Percentiles rank a stretch among this genome's conserved stretches.
These are phyloP conservation scores for Rugonectria rugulosa DNA, from an alignment of 2,329 filamentous ascomycete species.

Conservation along the genomic window DNA sequence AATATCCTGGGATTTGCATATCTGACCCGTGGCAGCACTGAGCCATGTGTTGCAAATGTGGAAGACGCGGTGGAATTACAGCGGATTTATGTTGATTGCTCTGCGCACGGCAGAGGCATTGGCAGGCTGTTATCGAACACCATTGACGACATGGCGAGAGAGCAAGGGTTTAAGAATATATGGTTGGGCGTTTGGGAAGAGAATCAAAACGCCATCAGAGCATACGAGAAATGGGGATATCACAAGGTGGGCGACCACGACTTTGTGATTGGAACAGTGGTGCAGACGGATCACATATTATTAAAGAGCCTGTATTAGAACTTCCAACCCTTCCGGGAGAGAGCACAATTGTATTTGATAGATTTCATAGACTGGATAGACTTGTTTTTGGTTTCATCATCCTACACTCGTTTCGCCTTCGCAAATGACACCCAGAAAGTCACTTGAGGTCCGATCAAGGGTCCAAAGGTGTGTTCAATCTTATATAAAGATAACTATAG, in stretches of 20 bases:
- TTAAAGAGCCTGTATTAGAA: conserved; percentile 35
- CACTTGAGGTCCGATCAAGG: too few relatives aligned
- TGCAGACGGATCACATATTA: conserved; percentile 54
- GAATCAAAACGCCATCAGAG: conserved; percentile 47
- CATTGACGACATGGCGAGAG: conserved; percentile 44
- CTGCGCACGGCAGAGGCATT: conserved; percentile 48
- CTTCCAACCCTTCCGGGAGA: too few relatives aligned
- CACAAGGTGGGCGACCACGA: conserved; percentile 48
- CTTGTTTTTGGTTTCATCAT: too few relatives aligned
- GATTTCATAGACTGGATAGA: too few relatives aligned
- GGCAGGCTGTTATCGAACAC: conserved; percentile 43
- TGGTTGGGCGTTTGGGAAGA: conserved; percentile 60
- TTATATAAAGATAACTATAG: too few relatives aligned
- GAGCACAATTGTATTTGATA: too few relatives aligned
- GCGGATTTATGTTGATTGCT: conserved; percentile 50
- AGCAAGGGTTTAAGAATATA: conserved; percentile 47
- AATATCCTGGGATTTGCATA: conserved; percentile 50
- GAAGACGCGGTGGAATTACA: conserved; percentile 49
- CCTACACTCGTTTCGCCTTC: too few relatives aligned
- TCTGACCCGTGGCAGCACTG: conserved; percentile 46
- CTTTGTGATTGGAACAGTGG: conserved; percentile 50
- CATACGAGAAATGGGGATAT: conserved; percentile 53
- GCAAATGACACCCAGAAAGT: too few relatives aligned
- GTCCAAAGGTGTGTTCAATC: too few relatives aligned
- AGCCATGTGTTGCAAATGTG: conserved; percentile 47